A percentile compares a stretch with the other conserved stretches of the same genome.
These are phyloP conservation scores for Trichocladium uniseriatum DNA, from an alignment of 495 filamentous ascomycete genomes.

Conservation along the genomic window DNA sequence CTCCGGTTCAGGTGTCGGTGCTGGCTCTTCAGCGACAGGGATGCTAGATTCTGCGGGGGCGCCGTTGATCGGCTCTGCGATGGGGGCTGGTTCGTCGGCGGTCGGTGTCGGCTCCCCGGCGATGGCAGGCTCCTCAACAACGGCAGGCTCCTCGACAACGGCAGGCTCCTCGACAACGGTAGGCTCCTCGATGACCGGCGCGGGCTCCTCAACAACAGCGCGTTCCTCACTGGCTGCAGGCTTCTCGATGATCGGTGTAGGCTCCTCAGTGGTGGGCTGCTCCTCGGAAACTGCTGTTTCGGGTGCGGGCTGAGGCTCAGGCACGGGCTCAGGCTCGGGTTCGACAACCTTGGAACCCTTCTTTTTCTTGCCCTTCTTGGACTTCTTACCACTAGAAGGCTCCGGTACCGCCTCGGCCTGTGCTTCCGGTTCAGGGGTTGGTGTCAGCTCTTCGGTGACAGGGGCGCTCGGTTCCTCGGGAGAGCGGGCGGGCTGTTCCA, in stretches of 20 bases:
- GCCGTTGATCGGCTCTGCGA: not conserved
- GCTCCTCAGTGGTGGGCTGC: not conserved
- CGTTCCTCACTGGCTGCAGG: not conserved
- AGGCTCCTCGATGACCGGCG: not conserved
- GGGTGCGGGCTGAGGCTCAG: not conserved
- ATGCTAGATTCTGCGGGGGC: not conserved
- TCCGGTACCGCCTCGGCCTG: not conserved
- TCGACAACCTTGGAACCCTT: conserved; percentile 5
- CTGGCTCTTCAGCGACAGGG: not conserved
- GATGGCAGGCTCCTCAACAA: not conserved
- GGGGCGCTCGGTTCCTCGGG: no score
- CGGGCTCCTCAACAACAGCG: not conserved
- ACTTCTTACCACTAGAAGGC: no score
- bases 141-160: not conserved
- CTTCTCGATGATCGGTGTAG: not conserved
- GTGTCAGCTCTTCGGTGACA: no score
- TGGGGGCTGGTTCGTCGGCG: not conserved
- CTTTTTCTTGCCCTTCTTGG: conserved; percentile 22
- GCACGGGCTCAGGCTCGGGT: not conserved
- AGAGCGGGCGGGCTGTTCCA: not conserved
- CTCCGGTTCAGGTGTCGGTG: not conserved
- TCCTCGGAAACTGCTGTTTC: not conserved
- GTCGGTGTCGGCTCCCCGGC: no score
- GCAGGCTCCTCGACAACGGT: no score
- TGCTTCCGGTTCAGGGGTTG: not conserved